These are phyloP conservation scores for Meira nashicola DNA, from an alignment of 1,284 basidiomycete genomes.

Conservation along the genomic window DNA sequence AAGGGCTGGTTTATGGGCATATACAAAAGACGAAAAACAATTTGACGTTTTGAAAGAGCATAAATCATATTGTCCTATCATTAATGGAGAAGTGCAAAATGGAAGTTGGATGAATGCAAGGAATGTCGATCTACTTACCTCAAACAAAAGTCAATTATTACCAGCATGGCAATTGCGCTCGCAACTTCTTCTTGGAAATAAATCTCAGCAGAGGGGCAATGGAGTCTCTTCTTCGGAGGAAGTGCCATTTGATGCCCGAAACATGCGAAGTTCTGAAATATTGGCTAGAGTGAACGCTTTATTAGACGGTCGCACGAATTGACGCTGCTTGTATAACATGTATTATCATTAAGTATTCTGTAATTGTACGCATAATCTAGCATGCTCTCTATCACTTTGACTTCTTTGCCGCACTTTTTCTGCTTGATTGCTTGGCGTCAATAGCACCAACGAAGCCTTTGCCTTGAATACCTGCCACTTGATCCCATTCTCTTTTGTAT, in stretches of 20 bases:
- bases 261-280: background rate
- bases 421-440: background rate
- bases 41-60: background rate
- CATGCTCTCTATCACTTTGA: background rate
- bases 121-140: background rate
- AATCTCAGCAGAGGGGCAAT: too few relatives aligned
- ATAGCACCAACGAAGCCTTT: constrained; percentile 2
- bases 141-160: background rate
- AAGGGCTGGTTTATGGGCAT: background rate
- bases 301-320: background rate
- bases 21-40: background rate
- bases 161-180: background rate
- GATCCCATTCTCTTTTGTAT: constrained; percentile 4
- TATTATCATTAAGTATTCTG: background rate
- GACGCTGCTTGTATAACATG: background rate
- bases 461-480: background rate
- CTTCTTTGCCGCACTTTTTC: background rate
- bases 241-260: background rate
- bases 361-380: constrained; percentile 3
- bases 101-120: background rate
- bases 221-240: background rate
- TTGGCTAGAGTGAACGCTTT: background rate
- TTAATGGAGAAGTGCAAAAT: background rate
- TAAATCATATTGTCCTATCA: background rate
- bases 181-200: background rate